Base-by-base conservation (phyloP, 306 rosid species). In the Parietaria judaica region DNA sequence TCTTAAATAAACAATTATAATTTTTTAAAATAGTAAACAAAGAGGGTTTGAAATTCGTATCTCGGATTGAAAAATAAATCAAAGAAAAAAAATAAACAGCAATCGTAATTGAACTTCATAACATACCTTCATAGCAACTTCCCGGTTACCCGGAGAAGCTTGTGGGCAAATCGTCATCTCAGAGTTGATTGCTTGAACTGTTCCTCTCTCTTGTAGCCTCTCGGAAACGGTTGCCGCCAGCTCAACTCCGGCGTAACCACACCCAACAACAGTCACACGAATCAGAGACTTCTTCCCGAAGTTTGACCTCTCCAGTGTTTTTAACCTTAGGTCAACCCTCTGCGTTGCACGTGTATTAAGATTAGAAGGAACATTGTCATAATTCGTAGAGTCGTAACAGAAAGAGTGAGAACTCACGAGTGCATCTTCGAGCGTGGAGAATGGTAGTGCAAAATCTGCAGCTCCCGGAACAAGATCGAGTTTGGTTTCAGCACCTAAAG, bases 221-320 rank as follows among this genome's bases (percentile, higher is more conserved):
- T 92, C 98, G 8, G 94, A 87, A 51, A 92, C 50, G 14, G 96
- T 92, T 66, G 98, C 98, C 58, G 98, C 96, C 71, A 92, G 78
- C 80, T 92, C 98, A 38, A 92, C 84, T 60, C 96, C 98, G 14
- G 98, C 65, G 65, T 92, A 92, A 68, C 98, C 98, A 74, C 96
- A 92, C 70, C 98, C 98, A 68, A 92, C 98, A 68, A 92, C 81
- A 54, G 82, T 95, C 67, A 88, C 98, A 62, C 82, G 84, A 68
- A 92, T 80, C 52, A 79, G 78, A 55, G 83, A 59, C 63, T 80
- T 80, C 77, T 78, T 79, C 34, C 82, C 87, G 39, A 92, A 92
- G 74, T 78, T 78, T 74, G 61, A 79, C 67, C 96, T 84, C 90
- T 92, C 98, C 67, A 92, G 78, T 66, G 77, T 51, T 80, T 69